Conservation (phyloP, 2,329 filamentous ascomycete genomes). For the Clathrospora elynae region DNA sequence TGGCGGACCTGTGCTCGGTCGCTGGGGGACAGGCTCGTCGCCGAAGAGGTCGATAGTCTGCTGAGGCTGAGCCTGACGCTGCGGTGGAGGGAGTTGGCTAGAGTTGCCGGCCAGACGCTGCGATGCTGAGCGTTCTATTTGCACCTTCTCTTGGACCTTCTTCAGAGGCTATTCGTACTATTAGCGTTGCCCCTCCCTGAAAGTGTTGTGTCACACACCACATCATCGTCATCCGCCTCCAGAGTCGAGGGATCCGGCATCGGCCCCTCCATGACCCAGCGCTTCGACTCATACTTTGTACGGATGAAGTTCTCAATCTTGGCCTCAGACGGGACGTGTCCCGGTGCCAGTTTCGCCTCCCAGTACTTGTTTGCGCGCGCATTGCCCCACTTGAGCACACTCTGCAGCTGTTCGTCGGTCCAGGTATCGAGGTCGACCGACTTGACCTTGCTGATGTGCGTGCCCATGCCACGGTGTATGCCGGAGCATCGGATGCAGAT, state of each 20-base stretch:
- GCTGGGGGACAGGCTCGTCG: constrained; percentile 68
- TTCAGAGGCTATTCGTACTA: constrained; percentile 60
- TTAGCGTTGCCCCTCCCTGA: constrained; percentile 15
- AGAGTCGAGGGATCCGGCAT: constrained; percentile 91
- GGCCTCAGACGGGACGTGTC: constrained; percentile 90
- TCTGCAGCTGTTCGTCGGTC: constrained; percentile 97
- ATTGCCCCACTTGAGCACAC: constrained; percentile 94
- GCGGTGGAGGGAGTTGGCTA: constrained; percentile 36
- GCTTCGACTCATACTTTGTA: constrained; percentile 97
- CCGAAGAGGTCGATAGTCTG: constrained; percentile 76
- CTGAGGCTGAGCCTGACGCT: constrained; percentile 42
- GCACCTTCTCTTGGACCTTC: constrained; percentile 72
- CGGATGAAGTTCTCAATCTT: constrained; percentile 99
- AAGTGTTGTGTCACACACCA: constrained; percentile 59
- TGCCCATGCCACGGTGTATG: constrained; percentile 98
- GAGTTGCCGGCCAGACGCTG: constrained; percentile 53
- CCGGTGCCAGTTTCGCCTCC: constrained; percentile 90
- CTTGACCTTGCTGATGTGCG: constrained; percentile 97
- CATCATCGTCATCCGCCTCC: constrained; percentile 81
- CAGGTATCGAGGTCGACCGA: constrained; percentile 97
- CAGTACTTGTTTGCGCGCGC: constrained; percentile 96
- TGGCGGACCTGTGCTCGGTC: constrained; percentile 75
- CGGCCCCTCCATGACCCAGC: constrained; percentile 98
- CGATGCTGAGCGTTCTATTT: constrained; percentile 64
- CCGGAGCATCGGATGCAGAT: constrained; percentile 98